Conservation (phyloP, 2,329 filamentous ascomycete species). For the Trichoderma harzianum region DNA sequence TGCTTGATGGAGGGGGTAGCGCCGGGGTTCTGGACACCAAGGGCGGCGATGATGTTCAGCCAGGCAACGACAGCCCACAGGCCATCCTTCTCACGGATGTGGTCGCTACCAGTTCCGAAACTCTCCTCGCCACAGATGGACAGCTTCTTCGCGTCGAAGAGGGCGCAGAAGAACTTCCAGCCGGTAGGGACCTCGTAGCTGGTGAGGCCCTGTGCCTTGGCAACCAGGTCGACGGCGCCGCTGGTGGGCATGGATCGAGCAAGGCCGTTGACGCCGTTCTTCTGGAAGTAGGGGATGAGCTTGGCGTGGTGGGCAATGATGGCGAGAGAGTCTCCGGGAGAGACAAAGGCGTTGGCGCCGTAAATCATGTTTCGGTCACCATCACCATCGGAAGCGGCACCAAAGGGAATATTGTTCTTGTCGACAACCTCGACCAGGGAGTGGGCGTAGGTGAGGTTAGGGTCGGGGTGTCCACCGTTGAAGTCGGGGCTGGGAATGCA, state of each 20-base stretch:
- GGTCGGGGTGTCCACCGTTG: constrained; percentile 94
- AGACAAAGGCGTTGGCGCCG: constrained; percentile 93
- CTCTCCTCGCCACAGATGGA: constrained; percentile 99
- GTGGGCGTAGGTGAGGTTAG: constrained; percentile 95
- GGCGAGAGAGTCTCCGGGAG: constrained; percentile 92
- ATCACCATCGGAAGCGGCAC: constrained; percentile 93
- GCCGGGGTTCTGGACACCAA: constrained; percentile 75
- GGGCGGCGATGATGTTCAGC: constrained; percentile 96
- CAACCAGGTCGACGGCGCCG: constrained; percentile 90
- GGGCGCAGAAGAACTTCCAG: constrained; percentile 98
- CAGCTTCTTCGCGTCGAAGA: constrained; percentile 92
- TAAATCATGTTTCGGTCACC: constrained; percentile 99
- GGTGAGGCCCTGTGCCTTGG: constrained; percentile 86
- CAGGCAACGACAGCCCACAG: constrained; percentile 96
- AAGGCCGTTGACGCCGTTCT: constrained; percentile 91
- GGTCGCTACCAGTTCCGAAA: constrained; percentile 96
- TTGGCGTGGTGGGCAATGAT: constrained; percentile 98
- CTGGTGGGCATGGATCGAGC: constrained; percentile 98
- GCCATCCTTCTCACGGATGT: constrained; percentile 98
- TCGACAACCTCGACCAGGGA: constrained; percentile 92
- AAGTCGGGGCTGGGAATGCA: constrained; percentile 92
- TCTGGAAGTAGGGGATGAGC: constrained; percentile 97
- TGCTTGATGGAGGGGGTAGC: constrained; percentile 88
- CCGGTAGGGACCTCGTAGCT: constrained; percentile 97
- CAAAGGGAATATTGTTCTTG: constrained; percentile 87